Base-by-base conservation (phyloP, 2,329 filamentous ascomycete genomes). In the Clarireedia monteithiana region DNA sequence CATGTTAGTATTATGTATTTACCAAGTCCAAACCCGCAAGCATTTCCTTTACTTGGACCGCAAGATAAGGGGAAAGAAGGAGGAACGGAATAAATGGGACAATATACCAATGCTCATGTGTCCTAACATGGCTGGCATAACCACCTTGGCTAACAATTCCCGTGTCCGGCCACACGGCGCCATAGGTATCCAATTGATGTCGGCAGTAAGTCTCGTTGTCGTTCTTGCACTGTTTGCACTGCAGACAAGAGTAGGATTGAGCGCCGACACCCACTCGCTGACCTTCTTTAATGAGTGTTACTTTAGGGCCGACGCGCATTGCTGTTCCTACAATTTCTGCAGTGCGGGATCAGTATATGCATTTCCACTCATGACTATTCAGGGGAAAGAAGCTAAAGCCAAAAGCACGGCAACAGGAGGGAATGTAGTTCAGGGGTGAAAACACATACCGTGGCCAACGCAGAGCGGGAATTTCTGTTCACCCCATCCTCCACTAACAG, bases 291-390 rank as follows among this genome's bases (percentile, higher is more conserved):
- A 80, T 73, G 42, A 77, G 73, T 10, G 77, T 83, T 53, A 87
- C 83, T 64, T 83, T 83, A 49, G 80, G 71, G 15, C 86, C 86
- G 60, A 89, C 81, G 40, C 82, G 80, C 61, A 88, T 71, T 15
- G 85, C 85, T 62, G 78, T 81, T 60, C 86, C 86, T 59, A 89
- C 77, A 62, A 89, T 85, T 71, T 89, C 86, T 67, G 39, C 23
- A 10, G 6, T 27, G 14, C 9, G n/a, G 15, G 9, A 14, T 47
- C 12, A 24, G n/a, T 26, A 23, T 47, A 15, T 24, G 20, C 14
- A 12, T 15, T 45, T 46, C 26, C 5, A 34, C 30, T 44, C 40
- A 44, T 44, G 40, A 20, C 3, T n/a, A 4, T 27, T 3, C 10
- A 9, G n/a, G 17, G 14, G 14, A 45, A 27, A 47, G 14, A 42